Conservation (phyloP, 2,329 filamentous ascomycete species). For the Cercospora nicotianae region DNA sequence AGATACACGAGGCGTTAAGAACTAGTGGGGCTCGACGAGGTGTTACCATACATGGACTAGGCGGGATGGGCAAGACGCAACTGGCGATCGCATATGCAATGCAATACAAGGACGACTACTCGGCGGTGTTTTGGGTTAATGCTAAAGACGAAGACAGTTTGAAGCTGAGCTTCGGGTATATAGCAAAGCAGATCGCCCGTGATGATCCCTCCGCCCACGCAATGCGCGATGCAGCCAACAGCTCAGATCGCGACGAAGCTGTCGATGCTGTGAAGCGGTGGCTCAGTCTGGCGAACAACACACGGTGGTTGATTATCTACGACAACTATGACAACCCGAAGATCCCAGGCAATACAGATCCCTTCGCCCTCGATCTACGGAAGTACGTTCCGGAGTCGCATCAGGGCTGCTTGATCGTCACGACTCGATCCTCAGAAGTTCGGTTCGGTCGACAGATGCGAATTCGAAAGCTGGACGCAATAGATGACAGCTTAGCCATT, state of each 20-base stretch:
- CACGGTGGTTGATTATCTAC: constrained; percentile 39
- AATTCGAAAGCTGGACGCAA: neutral
- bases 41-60: constrained; percentile 33
- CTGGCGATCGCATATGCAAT: constrained; percentile 15
- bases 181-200: neutral
- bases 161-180: constrained; percentile 36
- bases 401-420: constrained; percentile 16
- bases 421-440: neutral
- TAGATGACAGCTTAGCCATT: neutral
- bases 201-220: neutral
- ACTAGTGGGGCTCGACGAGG: neutral
- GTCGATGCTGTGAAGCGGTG: neutral
- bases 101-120: constrained; percentile 25
- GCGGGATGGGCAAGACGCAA: constrained; percentile 38
- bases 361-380: constrained; percentile 28
- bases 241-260: neutral
- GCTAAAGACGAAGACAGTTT: constrained; percentile 31
- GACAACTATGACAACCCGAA: constrained; percentile 39
- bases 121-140: constrained; percentile 39
- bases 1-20: neutral
- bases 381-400: constrained; percentile 22
- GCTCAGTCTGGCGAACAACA: neutral
- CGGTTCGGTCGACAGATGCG: neutral
- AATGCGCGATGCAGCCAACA: neutral
- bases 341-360: constrained; percentile 18